Base-by-base conservation (phyloP, 371 early-diverging fungal species). In the Mucor ambiguus region DNA sequence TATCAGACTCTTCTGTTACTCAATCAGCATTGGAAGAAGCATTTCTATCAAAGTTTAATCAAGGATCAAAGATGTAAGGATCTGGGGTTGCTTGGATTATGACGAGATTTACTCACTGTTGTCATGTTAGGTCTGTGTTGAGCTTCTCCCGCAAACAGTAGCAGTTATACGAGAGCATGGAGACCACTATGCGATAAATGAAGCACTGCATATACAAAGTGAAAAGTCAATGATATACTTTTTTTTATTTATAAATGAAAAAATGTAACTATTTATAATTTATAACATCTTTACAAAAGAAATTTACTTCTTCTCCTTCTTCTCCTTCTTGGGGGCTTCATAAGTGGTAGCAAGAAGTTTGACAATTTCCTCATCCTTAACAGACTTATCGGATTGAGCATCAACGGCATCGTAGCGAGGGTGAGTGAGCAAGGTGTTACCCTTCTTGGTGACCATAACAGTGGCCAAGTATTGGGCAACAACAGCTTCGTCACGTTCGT, bases 381-480 rank as follows among this genome's bases (percentile, higher is more conserved):
- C 82, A 72, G 82, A 78, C 88, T 93, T 91, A 63, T 92, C 94
- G 38, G 90, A 83, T 85, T 91, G 82, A 73, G 89, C 77, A 22
- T 83, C 58, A 68, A 87, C 84, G 54, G 83, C 73, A 68, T 93
- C 89, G 68, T 87, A 89, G 49, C 77, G 76, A 49, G 87, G 84
- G 66, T 88, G 80, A 58, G 95, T 95, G 68, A 92, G 87, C 76
- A 89, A 83, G 68, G 90, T 77, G 64, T 92, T 87, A 55, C 96
- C 98, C 60, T 85, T 89, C 69, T 93, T 91, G 78, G 93, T 88
- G 68, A 98, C 85, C 66, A 97, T 84, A 61, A 93, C 90, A 26
- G 98, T 96, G 78, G 93, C 89, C 81, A 94, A 84, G 83, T 95
- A 90, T 80, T 96, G 95, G 58, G 95, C 98, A 58, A 95, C 92